These are phyloP conservation scores for Spironucleus salmonicida DNA, from an alignment of 208 protist species.

Conservation along the genomic window DNA sequence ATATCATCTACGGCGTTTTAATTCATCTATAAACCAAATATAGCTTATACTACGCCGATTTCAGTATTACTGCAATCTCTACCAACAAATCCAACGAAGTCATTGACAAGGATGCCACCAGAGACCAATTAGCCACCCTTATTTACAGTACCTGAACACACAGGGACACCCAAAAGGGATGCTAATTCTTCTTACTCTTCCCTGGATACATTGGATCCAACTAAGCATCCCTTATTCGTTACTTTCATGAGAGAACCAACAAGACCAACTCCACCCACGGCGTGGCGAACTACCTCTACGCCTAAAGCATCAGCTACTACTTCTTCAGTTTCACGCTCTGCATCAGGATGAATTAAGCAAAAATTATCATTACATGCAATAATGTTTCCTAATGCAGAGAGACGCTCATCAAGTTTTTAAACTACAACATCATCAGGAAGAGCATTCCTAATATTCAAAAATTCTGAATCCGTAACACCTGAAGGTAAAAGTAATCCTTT, in stretches of 20 bases:
- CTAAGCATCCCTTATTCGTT: constrained; percentile 91
- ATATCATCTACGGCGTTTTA: background rate
- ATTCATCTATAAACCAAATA: constrained; percentile 60
- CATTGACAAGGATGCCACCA: constrained; percentile 87
- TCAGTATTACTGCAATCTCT: constrained; percentile 93
- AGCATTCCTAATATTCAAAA: constrained; percentile 89
- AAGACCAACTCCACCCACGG: constrained; percentile 79
- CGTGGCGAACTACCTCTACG: constrained; percentile 87
- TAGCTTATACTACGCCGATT: constrained; percentile 90
- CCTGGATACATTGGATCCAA: constrained; percentile 75
- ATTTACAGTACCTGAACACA: constrained; percentile 97
- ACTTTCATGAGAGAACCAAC: constrained; percentile 90
- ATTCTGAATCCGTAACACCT: constrained; percentile 92
- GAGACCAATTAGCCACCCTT: constrained; percentile 67
- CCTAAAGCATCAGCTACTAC: constrained; percentile 88
- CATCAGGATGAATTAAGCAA: constrained; percentile 92
- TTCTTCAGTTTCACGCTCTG: constrained; percentile 94
- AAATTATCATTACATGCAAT: constrained; percentile 98
- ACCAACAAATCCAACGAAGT: constrained; percentile 93
- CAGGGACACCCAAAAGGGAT: constrained; percentile 71
- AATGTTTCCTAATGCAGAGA: constrained; percentile 93
- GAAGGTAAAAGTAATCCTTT: constrained; percentile 92
- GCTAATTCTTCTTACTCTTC: constrained; percentile 95
- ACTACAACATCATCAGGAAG: constrained; percentile 46
- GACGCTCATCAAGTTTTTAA: constrained; percentile 86